Base-by-base conservation (phyloP, 1,139 yeast species). In the Hemisphaericaspora subhashii region DNA sequence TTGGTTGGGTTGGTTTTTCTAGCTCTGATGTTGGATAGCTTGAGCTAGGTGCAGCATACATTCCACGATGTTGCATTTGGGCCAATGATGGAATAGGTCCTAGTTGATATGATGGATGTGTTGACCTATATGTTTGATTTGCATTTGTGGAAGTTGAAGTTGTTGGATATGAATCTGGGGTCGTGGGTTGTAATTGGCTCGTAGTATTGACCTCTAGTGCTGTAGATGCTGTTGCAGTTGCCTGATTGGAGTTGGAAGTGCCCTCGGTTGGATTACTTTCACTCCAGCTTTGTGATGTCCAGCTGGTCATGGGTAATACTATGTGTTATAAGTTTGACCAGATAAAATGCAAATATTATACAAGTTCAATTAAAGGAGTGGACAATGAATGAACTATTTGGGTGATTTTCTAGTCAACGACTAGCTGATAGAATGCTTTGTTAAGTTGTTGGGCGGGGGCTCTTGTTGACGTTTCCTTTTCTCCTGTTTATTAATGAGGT, bases 1-100 rank as follows among this genome's bases (percentile, higher is more conserved):
- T 26, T 18, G 36, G 39, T 26, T 36, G 47, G 13, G 22, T 15
- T 1, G 39, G 17, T 26, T 36, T n/a, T n/a, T n/a, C n/a, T n/a
- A n/a, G n/a, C n/a, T n/a, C n/a, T n/a, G n/a, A 39, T 3, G 24
- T 28, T 12, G 35, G 15, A 22, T 38, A 37, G 18, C n/a, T n/a
- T n/a, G n/a, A n/a, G n/a, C n/a, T n/a, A n/a, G n/a, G n/a, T n/a
- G 41, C 38, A n/a, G 35, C 18, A 26, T 36, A 38, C 5, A n/a
- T 15, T 5, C 31, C 31, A n/a, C 36, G 15, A 10, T 26, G 31
- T 17, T 13, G 32, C 6, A 29, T 10, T 10, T 29, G 36, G 12
- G 18, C 17, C 26, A 26, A 15, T 13, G 26, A 22, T 9, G 36
- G 36, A 14, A 27, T 22, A 3, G 31, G 36, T 26, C 26, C 31